phyloP scores from a whole-genome alignment of 2,329 filamentous ascomycete genomes.

The Colletotrichum camelliae region DNA sequence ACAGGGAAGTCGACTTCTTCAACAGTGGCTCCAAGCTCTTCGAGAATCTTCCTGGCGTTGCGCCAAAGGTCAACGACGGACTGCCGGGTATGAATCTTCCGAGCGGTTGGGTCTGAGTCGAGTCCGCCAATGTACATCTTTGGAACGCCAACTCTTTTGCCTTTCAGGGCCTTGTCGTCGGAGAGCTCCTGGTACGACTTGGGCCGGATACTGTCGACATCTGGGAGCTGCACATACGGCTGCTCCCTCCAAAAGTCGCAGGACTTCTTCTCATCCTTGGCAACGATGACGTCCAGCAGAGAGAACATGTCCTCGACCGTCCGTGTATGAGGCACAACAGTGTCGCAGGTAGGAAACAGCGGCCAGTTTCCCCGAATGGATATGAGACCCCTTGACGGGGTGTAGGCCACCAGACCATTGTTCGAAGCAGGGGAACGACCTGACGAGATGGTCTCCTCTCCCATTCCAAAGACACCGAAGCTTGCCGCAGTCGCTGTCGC shows the following conservation, averaged over 20 bases:
- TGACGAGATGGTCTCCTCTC: conserved; percentile 60
- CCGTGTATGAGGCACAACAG: conserved; percentile 53
- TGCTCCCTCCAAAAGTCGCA: conserved; percentile 63
- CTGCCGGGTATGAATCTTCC: conserved; percentile 21
- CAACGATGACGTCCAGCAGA: conserved; percentile 52
- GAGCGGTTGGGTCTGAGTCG: conserved; percentile 14
- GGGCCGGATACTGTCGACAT: conserved; percentile 33
- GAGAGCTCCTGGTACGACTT: conserved; percentile 37
- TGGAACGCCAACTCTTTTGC: conserved; percentile 54
- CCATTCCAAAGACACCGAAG: conserved; percentile 59
- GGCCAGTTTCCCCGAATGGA: conserved; percentile 56
- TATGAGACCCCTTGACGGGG: conserved; percentile 56
- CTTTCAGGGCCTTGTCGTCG: conserved; percentile 36
- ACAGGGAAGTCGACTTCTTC: conserved; percentile 30
- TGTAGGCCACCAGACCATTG: conserved; percentile 61
- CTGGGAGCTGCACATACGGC: conserved; percentile 44
- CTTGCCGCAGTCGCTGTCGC: conserved; percentile 54
- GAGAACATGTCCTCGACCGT: conserved; percentile 52
- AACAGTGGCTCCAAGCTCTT: conserved; percentile 45
- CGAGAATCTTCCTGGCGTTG: conserved; percentile 36
- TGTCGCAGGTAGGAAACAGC: conserved; percentile 58
- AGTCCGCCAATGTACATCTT: conserved; percentile 53
- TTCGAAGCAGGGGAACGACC: conserved; percentile 62
- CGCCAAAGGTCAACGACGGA: conserved; percentile 31
- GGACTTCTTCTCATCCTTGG: conserved; percentile 41